Percentiles rank a stretch among this genome's conserved stretches.
Conservation (phyloP, 2,329 filamentous ascomycete species). For the Talaromyces marneffei region DNA sequence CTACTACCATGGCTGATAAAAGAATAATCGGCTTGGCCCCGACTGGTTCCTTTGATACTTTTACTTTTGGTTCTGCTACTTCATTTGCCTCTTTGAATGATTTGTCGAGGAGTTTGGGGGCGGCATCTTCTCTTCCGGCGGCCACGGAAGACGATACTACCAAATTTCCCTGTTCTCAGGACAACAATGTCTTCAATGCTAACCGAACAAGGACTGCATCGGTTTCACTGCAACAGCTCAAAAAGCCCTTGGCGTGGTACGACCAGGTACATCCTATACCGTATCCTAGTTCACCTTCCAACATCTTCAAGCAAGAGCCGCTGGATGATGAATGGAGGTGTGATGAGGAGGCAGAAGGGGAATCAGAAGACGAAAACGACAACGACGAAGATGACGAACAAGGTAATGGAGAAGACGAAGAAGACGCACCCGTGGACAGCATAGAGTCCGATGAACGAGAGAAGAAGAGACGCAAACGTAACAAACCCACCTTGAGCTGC, state of each 20-base stretch:
- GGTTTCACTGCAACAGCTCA: neutral
- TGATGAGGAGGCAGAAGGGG: neutral
- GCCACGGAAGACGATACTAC: neutral
- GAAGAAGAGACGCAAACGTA: constrained; percentile 13
- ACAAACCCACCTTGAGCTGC: constrained; percentile 14
- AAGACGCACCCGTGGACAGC: neutral
- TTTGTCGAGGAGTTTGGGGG: neutral
- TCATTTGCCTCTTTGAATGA: neutral
- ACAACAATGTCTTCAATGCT: neutral
- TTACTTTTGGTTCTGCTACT: neutral
- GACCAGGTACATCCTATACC: neutral
- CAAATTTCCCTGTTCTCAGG: neutral
- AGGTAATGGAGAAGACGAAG: neutral
- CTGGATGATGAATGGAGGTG: neutral
- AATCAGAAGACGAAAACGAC: neutral
- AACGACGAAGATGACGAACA: neutral
- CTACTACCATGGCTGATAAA: neutral
- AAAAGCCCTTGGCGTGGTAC: neutral
- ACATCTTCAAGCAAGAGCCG: neutral
- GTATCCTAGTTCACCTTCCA: neutral
- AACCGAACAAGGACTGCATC: neutral
- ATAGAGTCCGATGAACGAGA: neutral
- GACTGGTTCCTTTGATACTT: constrained; percentile 7
- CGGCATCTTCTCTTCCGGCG: neutral
- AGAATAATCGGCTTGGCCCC: neutral